These are phyloP conservation scores for Leccinum subrobustum DNA, from an alignment of 1,284 basidiomycete genomes.

Conservation along the genomic window DNA sequence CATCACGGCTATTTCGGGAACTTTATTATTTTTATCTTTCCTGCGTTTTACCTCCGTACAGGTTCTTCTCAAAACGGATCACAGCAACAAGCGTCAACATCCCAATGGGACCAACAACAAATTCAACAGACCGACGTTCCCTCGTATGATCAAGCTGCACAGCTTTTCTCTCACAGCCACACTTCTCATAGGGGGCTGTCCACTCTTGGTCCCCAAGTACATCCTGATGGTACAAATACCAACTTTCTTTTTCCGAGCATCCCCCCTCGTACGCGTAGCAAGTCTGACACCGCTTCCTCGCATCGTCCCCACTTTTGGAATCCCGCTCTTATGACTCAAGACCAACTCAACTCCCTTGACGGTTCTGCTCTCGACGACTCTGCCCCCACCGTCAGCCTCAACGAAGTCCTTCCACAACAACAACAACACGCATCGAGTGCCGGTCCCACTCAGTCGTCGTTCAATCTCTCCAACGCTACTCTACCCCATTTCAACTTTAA, in stretches of 20 bases:
- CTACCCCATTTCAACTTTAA: conserved; percentile 32
- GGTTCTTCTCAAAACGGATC: conserved; percentile 31
- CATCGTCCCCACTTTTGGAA: conserved; percentile 53
- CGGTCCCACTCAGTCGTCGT: conserved; percentile 23
- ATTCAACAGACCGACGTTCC: conserved; percentile 34
- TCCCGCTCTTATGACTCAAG: conserved; percentile 31
- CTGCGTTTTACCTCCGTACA: conserved; percentile 29
- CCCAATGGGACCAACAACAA: conserved; percentile 37
- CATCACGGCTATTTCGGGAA: conserved; percentile 34
- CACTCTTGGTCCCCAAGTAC: conserved; percentile 31
- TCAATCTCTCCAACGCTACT: conserved; percentile 25
- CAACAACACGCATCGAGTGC: conserved; percentile 30
- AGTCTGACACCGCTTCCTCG: conserved; percentile 59
- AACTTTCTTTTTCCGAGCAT: conserved; percentile 34
- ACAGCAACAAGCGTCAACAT: conserved; percentile 35
- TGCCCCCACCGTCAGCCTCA: conserved; percentile 45
- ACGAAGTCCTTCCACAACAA: conserved; percentile 42
- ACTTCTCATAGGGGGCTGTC: conserved; percentile 36
- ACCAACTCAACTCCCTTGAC: conserved; percentile 33
- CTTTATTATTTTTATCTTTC: conserved; percentile 24
- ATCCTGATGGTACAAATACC: conserved; percentile 37
- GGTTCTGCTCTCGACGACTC: conserved; percentile 35
- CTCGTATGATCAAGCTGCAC: conserved; percentile 30
- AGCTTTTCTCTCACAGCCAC: conserved; percentile 36
- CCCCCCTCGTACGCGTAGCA: conserved; percentile 50